A percentile compares a stretch with the other conserved stretches of the same genome.
These are phyloP conservation scores for Thinopyrum elongatum DNA, from an alignment of 176 grass and related monocot species.

Conservation along the genomic window DNA sequence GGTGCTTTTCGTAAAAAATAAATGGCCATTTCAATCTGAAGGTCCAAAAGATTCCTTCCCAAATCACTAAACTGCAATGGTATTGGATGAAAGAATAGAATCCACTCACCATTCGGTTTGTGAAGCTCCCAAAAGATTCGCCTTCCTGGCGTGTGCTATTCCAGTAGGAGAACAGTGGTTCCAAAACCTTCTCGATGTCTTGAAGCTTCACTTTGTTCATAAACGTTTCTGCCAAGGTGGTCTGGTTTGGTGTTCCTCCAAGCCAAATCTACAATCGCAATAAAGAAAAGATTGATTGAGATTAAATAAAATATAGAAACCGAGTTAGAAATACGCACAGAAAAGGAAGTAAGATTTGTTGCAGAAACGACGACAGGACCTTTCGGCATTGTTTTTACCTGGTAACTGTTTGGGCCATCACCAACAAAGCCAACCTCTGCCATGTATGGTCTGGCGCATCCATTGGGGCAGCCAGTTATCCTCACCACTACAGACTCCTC, in stretches of 20 bases:
- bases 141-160: constrained; percentile 51
- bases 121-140: constrained; percentile 96
- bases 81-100: not conserved
- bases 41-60: too few species aligned
- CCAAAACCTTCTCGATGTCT: constrained; percentile 92
- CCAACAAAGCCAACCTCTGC: constrained; percentile 97
- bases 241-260: constrained; percentile 92
- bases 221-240: constrained; percentile 68
- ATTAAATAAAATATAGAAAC: not conserved
- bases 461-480: constrained; percentile 96
- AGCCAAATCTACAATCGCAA: constrained; percentile 81
- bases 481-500: constrained; percentile 84
- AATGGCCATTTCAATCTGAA: not conserved
- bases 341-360: not conserved
- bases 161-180: constrained; percentile 90
- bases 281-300: constrained; percentile 11
- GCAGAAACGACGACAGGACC: not conserved
- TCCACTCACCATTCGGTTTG: constrained; percentile 53
- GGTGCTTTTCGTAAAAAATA: not conserved
- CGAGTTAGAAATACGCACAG: not conserved
- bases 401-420: constrained; percentile 97
- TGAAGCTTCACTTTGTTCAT: constrained; percentile 98
- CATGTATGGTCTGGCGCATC: constrained; percentile 97
- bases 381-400: constrained; percentile 43
- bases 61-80: not conserved